Evolutionary conservation across 176 grass and related monocot species (phyloP).

Genomic region (Eleusine coracana): DNA sequence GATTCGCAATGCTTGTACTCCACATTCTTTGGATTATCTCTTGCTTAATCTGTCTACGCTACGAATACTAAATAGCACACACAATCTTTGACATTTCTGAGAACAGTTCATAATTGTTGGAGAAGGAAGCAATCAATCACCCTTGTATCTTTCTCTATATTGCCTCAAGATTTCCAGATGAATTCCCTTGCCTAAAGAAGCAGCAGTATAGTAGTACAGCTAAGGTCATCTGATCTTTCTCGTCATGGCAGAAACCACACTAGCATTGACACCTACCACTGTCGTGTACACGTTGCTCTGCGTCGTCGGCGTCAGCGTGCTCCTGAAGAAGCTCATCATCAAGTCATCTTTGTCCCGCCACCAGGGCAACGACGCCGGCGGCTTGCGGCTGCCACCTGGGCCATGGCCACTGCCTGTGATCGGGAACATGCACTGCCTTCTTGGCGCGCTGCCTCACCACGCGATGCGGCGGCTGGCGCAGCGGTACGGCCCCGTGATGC

Average conservation of each 20-base stretch:
- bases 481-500: constrained; percentile 45
- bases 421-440: constrained; percentile 52
- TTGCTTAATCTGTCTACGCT: background rate
- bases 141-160: background rate
- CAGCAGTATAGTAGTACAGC: too few species aligned
- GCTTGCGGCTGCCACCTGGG: constrained; percentile 25
- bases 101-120: background rate
- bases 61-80: too few species aligned
- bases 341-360: background rate
- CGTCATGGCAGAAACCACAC: background rate
- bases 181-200: background rate
- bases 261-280: background rate
- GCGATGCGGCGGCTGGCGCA: constrained; percentile 34
- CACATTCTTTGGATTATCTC: background rate
- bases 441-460: constrained; percentile 51
- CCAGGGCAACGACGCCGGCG: background rate
- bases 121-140: background rate
- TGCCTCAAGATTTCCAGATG: background rate
- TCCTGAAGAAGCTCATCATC: background rate
- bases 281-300: background rate
- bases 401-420: constrained; percentile 29
- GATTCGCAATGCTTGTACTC: background rate
- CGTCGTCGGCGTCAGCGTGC: background rate
- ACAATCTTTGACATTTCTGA: background rate
- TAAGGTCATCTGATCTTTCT: too few species aligned